Evolutionary conservation across 2,329 filamentous ascomycete genomes (phyloP), one percentile per base, ranked within the genome.

Genomic region (Cladosporium austrohemisphaericum): DNA sequence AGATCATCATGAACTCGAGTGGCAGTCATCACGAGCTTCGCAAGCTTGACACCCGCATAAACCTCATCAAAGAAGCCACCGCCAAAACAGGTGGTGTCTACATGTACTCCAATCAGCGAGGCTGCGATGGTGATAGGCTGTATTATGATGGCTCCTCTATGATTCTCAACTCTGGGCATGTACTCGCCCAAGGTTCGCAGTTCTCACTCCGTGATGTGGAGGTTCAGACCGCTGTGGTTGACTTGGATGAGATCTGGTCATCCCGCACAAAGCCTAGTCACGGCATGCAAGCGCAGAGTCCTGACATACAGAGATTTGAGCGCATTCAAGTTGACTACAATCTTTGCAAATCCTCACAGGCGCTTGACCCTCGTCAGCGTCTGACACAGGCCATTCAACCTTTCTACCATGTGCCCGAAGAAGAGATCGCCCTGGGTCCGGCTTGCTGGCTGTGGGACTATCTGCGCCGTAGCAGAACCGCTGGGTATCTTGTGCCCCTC

Each of bases 401-500:
- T 2, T 69, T 71, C n/a, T 79, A 80, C 52, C 79, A 85, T 58
- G 66, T 69, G 0, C 81, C 82, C 0, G 83, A 85, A 58, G 81
- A 87, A 58, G 83, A 85, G 60, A 86, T 88, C 51, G 79, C 80
- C 1, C 66, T 83, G 1, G 80, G 80, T 0, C 77, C 81, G 1
- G 84, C 80, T 3, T 82, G 78, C 57, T 88, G 79, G 74, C 66
- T 88, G 1, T 88, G 80, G 79, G 79, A 84, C 56, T 84, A 82
- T 57, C 67, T 83, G 0, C 66, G 77, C 4, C 67, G 78, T 19
- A 78, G 68, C 7, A 68, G 68, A 20, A 68, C 71, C 14, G 73
- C 76, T 7, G 81, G 80, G 2, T 84, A 73, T 56, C 70, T 83
- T 26, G 66, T 83, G 0, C 76, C 80, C 0, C 68, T 84, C 1